phyloP scores from a whole-genome alignment of 2,329 filamentous ascomycete genomes.

The Pseudogymnoascus sp. region DNA sequence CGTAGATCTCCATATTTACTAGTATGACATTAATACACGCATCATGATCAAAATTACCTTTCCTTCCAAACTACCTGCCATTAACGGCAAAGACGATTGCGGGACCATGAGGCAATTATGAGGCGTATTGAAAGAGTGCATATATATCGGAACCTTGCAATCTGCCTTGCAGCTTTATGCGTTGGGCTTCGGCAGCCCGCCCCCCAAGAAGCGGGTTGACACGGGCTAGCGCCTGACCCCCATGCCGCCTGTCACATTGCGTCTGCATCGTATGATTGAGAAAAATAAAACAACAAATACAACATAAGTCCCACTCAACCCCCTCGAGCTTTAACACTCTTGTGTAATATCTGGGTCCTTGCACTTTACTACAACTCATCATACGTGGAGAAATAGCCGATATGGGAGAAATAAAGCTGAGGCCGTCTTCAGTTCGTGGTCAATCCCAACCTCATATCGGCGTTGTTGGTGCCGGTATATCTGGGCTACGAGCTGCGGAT shows the following conservation, averaged over 20 bases:
- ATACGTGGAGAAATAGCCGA: background rate
- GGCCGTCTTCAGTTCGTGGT: background rate
- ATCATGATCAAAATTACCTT: background rate
- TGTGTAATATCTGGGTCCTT: background rate
- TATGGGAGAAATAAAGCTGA: background rate
- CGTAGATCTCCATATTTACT: background rate
- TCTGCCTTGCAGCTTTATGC: background rate
- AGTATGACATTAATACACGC: background rate
- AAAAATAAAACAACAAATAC: background rate
- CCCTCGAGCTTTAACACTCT: background rate
- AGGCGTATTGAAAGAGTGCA: background rate
- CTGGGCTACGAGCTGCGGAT: slow-evolving; percentile 50
- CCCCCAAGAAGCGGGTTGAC: background rate
- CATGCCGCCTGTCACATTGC: background rate
- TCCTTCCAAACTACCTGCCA: background rate
- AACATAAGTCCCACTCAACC: background rate
- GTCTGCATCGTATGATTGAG: background rate
- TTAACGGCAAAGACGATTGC: background rate
- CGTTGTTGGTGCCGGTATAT: slow-evolving; percentile 49
- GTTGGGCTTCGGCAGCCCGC: background rate
- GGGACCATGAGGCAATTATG: background rate
- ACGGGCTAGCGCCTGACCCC: background rate
- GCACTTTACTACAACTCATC: background rate
- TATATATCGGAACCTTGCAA: background rate
- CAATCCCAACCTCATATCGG: slow-evolving; percentile 29